These are phyloP conservation scores for Cicer arietinum DNA, from an alignment of 306 rosid species.

Conservation along the genomic window DNA sequence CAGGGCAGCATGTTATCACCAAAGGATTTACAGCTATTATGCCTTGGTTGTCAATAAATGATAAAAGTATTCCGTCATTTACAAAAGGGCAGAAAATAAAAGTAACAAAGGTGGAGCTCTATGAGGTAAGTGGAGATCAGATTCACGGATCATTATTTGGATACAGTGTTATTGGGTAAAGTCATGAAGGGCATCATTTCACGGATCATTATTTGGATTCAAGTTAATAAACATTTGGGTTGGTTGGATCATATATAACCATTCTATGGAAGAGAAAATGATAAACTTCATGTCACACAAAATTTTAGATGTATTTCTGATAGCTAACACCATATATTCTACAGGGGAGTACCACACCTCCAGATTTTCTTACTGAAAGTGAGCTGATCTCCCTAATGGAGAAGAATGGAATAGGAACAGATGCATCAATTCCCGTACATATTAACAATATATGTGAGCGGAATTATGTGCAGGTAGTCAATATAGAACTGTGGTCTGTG, in stretches of 20 bases:
- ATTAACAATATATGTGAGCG: slow-evolving; percentile 97
- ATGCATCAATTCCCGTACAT: slow-evolving; percentile 96
- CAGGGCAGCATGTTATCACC: slow-evolving; percentile 67
- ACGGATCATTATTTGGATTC: slow-evolving; percentile 14
- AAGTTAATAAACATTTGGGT: slow-evolving; percentile 28
- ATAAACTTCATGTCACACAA: slow-evolving; percentile 14
- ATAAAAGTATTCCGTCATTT: slow-evolving; percentile 86
- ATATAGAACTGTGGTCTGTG: slow-evolving; percentile 27
- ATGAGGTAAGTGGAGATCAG: slow-evolving; percentile 61
- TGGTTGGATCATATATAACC: slow-evolving; percentile 36
- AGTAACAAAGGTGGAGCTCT: slow-evolving; percentile 76
- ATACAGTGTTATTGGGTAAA: slow-evolving; percentile 6
- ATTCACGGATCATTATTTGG: slow-evolving; percentile 26
- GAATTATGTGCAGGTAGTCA: slow-evolving; percentile 89
- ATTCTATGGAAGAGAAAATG: slow-evolving; percentile 16
- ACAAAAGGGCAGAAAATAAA: slow-evolving; percentile 78
- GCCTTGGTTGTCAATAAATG: slow-evolving; percentile 93
- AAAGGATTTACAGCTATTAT: slow-evolving; percentile 86
- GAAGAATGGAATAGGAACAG: slow-evolving; percentile 95
- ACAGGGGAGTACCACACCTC: slow-evolving; percentile 87
- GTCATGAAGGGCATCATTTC: slow-evolving; percentile 19
- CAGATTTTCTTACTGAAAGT: slow-evolving; percentile 92
- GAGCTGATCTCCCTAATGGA: slow-evolving; percentile 97
- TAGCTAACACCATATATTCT: slow-evolving; percentile 43
- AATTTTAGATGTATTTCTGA: slow-evolving; percentile 33